Percentiles rank a stretch among this genome's conserved stretches.
Evolutionary conservation across 805 yeast genomes (phyloP).

Genomic region (Wickerhamiella domercqiae): DNA sequence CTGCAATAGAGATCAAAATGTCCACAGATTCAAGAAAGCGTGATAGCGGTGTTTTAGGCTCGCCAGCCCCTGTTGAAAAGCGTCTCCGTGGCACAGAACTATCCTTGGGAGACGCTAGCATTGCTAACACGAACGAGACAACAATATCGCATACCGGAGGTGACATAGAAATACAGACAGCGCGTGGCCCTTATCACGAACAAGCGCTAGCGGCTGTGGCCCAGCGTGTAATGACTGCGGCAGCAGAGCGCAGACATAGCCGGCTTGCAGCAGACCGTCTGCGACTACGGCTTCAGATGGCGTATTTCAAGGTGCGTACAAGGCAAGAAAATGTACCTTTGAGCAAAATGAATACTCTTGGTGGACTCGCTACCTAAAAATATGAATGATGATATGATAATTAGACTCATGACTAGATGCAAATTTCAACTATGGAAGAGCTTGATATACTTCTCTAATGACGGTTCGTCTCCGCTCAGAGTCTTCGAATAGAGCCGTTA

Average conservation of each 20-base stretch:
- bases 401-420: background rate
- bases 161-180: too few species aligned
- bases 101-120: too few species aligned
- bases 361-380: background rate
- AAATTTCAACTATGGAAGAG: background rate
- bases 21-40: too few species aligned
- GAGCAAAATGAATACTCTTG: conserved; percentile 13
- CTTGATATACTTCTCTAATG: conserved; percentile 5
- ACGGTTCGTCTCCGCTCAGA: conserved; percentile 19
- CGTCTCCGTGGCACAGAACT: too few species aligned
- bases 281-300: conserved; percentile 21
- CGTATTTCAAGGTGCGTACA: conserved; percentile 23
- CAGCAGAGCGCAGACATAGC: too few species aligned
- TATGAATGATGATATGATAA: background rate
- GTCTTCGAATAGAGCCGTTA: conserved; percentile 24
- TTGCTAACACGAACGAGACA: too few species aligned
- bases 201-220: too few species aligned
- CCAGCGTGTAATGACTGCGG: too few species aligned
- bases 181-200: too few species aligned
- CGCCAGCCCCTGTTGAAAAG: background rate
- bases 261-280: conserved; percentile 18
- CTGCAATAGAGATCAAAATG: too few species aligned
- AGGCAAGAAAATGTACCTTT: conserved; percentile 21
- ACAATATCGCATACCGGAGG: too few species aligned
- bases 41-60: background rate